These are phyloP conservation scores for Platismatia glauca DNA, from an alignment of 495 filamentous ascomycete species.

Conservation along the genomic window DNA sequence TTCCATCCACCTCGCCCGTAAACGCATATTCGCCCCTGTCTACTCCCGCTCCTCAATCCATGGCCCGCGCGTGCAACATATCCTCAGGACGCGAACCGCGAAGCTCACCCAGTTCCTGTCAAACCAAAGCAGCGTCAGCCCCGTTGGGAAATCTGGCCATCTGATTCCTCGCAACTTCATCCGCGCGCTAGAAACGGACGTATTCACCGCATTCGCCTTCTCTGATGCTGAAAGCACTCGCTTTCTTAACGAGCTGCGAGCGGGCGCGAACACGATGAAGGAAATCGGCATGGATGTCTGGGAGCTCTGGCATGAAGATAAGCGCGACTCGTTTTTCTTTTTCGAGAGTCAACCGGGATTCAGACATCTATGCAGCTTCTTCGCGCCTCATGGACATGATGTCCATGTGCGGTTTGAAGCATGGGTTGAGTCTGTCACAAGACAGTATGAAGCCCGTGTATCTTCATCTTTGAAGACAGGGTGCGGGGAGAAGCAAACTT, in stretches of 20 bases:
- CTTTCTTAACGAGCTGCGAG: slow-evolving; percentile 8
- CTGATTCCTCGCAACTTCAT: slow-evolving; percentile 17
- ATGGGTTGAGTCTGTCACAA: slow-evolving; percentile 11
- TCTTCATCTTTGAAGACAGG: background rate
- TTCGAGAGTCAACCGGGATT: slow-evolving; percentile 19
- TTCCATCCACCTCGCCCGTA: slow-evolving; percentile 9
- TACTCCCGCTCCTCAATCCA: slow-evolving; percentile 16
- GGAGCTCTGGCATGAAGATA: slow-evolving; percentile 19
- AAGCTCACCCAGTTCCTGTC: slow-evolving; percentile 10
- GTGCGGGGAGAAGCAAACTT: background rate
- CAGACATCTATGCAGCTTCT: slow-evolving; percentile 4
- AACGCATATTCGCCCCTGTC: slow-evolving; percentile 14
- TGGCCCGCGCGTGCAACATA: slow-evolving; percentile 9
- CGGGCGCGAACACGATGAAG: slow-evolving; percentile 15
- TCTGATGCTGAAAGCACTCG: slow-evolving; percentile 14
- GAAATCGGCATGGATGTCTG: slow-evolving; percentile 13
- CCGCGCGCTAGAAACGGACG: slow-evolving; percentile 14
- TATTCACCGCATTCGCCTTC: slow-evolving; percentile 23
- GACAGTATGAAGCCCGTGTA: slow-evolving; percentile 8
- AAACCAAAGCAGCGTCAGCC: background rate
- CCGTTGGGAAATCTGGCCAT: background rate
- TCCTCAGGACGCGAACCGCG: slow-evolving; percentile 8
- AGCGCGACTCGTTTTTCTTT: slow-evolving; percentile 18
- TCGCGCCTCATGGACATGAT: slow-evolving; percentile 5
- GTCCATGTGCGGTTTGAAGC: slow-evolving; percentile 8